Percentiles rank a stretch among this genome's conserved stretches.
phyloP scores from a whole-genome alignment of 1,284 basidiomycete genomes.

The Bjerkandera adusta region DNA sequence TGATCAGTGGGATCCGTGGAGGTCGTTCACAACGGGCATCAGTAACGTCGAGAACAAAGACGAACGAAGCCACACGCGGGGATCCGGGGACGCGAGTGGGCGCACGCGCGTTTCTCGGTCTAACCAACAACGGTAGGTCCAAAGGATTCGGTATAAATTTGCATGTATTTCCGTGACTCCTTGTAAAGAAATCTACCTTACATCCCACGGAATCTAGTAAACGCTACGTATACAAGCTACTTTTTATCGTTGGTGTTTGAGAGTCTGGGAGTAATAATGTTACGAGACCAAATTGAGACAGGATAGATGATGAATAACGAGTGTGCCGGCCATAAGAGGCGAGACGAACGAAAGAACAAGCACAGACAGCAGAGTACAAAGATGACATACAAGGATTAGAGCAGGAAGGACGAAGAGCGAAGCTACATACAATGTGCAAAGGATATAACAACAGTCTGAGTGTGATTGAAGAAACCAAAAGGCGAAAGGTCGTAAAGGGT shows the following conservation, averaged over 20 bases:
- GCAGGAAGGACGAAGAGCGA: conserved; percentile 4
- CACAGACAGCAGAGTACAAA: background rate
- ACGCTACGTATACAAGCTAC: background rate
- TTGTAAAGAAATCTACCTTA: background rate
- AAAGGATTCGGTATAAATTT: background rate
- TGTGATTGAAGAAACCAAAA: conserved; percentile 1
- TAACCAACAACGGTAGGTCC: too few species aligned
- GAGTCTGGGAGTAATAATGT: background rate
- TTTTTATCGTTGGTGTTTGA: too few species aligned
- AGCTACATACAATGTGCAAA: conserved; percentile 3
- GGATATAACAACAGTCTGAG: conserved; percentile 1
- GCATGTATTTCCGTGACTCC: background rate
- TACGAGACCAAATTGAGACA: too few species aligned
- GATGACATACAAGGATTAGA: too few species aligned
- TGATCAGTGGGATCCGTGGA: too few species aligned
- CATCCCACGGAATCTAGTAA: background rate
- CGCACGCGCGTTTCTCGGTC: too few species aligned
- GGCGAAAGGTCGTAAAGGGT: conserved; percentile 8
- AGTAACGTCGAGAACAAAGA: background rate
- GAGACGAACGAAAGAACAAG: background rate
- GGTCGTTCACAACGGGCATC: too few species aligned
- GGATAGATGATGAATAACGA: background rate
- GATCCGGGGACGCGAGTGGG: background rate
- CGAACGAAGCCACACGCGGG: background rate
- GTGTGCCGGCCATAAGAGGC: background rate